Evolutionary conservation across 2,329 filamentous ascomycete species (phyloP).

Genomic region (Colletotrichum australisinense): DNA sequence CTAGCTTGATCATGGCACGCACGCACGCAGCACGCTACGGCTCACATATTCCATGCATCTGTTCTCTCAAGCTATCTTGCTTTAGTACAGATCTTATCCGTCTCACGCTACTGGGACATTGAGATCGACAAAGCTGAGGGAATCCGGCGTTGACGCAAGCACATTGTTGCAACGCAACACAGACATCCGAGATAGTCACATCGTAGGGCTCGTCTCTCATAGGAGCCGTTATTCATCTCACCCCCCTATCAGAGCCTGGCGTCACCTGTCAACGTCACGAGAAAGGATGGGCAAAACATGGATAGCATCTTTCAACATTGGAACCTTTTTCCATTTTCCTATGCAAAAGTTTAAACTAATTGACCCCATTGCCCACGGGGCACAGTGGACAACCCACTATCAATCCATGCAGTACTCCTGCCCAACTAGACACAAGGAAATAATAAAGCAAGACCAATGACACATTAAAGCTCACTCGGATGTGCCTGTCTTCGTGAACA

Average conservation of each 20-base stretch:
- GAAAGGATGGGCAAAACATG: background rate
- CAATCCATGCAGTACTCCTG: background rate
- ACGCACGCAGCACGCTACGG: background rate
- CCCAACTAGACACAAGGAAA: background rate
- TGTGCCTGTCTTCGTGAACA: slow-evolving; percentile 7
- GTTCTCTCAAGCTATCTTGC: background rate
- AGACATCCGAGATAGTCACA: background rate
- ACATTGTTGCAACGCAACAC: background rate
- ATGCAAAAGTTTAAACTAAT: background rate
- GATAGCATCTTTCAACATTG: background rate
- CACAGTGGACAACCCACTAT: background rate
- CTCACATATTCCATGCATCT: background rate
- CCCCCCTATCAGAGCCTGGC: background rate
- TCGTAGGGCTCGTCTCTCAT: too few relatives aligned
- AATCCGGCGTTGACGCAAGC: background rate
- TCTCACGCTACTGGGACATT: background rate
- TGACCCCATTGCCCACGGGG: background rate
- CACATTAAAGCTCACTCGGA: slow-evolving; percentile 12
- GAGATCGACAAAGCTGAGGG: background rate
- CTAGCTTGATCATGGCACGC: background rate
- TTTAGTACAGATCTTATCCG: background rate
- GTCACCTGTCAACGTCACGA: background rate
- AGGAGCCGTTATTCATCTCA: too few relatives aligned
- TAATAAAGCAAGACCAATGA: background rate
- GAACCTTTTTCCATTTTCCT: background rate